Evolutionary conservation across 164 flowering plant genomes (phyloP).

Genomic region (Tinospora cordifolia): DNA sequence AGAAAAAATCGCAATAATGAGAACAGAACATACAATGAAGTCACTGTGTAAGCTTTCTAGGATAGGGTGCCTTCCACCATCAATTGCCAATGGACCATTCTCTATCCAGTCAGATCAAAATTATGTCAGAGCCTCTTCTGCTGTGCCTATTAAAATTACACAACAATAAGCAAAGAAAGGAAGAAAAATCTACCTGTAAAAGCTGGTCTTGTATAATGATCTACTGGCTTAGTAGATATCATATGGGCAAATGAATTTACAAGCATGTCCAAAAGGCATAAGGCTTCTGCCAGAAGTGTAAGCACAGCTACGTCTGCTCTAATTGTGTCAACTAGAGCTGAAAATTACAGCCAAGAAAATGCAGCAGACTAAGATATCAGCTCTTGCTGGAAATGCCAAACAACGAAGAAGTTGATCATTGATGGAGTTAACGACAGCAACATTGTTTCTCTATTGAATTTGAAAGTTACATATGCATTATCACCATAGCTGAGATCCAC

Average conservation of each 20-base stretch:
- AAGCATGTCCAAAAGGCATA: constrained; percentile 95
- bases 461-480: not conserved
- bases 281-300: constrained; percentile 81
- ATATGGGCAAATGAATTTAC: constrained; percentile 96
- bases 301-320: constrained; percentile 77
- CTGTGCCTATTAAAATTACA: not conserved
- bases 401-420: not conserved
- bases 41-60: constrained; percentile 81
- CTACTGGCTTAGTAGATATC: constrained; percentile 86
- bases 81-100: constrained; percentile 91
- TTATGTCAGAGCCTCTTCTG: constrained; percentile 7
- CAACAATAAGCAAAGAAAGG: not conserved
- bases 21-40: constrained; percentile 50
- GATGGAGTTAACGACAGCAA: not conserved
- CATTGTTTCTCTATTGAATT: too few species aligned
- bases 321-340: constrained; percentile 73
- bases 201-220: constrained; percentile 76
- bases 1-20: constrained; percentile 1
- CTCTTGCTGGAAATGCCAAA: not conserved
- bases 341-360: constrained; percentile 9
- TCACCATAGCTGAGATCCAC: not conserved
- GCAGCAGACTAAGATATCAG: not conserved
- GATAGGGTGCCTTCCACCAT: constrained; percentile 93
- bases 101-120: constrained; percentile 32
- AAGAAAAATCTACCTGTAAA: constrained; percentile 54